Base-by-base conservation (phyloP, 768 basidiomycete genomes). In the Tephrocybe sp. region DNA sequence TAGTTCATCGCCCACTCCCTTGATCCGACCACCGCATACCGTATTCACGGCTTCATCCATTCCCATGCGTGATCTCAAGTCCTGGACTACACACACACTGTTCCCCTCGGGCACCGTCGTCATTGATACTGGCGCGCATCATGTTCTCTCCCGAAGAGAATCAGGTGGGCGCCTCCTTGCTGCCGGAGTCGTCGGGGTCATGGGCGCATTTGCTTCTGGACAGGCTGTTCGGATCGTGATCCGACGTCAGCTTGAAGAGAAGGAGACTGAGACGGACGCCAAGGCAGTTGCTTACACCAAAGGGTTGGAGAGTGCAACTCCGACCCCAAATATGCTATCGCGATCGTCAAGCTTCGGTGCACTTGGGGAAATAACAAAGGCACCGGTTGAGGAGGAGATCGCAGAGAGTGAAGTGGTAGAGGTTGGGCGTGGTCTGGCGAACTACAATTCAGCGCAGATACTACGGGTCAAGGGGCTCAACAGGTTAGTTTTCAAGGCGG, bases 41-140 rank as follows among this genome's bases (percentile, higher is more conserved):
- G 65, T 94, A 22, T 99, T 99, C 72, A 77, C 79, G 21, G 84
- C 92, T 2, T 82, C 89, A 10, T 52, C 72, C 1, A 65, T 72
- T n/a, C 89, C 91, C 1, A 74, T 90, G 60, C 77, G 80, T 34
- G 94, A 97, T 60, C 78, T 97, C 41, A 95, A 97, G 59, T 84
- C 90, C 47, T 99, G 97, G 97, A 95, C 95, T 23, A 83, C 85
- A n/a, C 94, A 99, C 66, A 97, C 95, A 0, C 75, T 98, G 13
- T 83, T 83, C 52, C 89, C 95, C 0, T 81, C 94, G 0, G 97
- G 97, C 0, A 86, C 82, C 36, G 82, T 98, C 36, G 74, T 94
- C 62, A 87, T 98, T 55, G 94, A 97, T 65, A 66, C 80, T 15
- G 95, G 97, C 9, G 97, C 97, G 0, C 85, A 94, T 62, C 74